Percentiles rank a stretch among this genome's conserved stretches.
Conservation (phyloP, 1,139 yeast genomes). For the Pichia sp. region DNA sequence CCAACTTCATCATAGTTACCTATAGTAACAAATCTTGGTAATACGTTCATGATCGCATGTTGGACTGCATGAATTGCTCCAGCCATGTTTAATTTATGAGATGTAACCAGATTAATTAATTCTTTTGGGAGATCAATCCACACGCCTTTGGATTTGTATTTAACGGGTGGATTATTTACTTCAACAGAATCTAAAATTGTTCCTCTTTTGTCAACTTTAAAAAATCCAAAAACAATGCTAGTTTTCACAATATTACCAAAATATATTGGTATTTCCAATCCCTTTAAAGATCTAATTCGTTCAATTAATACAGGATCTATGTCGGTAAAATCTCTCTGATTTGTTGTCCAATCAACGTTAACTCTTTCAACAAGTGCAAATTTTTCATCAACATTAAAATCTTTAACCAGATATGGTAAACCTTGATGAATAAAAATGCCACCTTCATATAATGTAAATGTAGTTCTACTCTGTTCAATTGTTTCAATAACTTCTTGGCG, state of each 20-base stretch:
- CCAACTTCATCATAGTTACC: constrained; percentile 61
- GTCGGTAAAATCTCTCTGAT: constrained; percentile 87
- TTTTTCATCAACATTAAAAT: constrained; percentile 67
- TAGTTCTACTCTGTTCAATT: constrained; percentile 83
- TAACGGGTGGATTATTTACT: constrained; percentile 81
- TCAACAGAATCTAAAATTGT: constrained; percentile 89
- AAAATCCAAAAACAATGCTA: constrained; percentile 82
- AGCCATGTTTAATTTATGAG: constrained; percentile 60
- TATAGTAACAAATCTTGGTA: constrained; percentile 60
- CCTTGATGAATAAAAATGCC: constrained; percentile 96
- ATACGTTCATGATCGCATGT: constrained; percentile 74
- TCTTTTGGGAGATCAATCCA: constrained; percentile 80
- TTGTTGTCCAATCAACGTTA: constrained; percentile 88
- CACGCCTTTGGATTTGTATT: constrained; percentile 65
- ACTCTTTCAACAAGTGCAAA: constrained; percentile 84
- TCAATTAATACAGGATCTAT: constrained; percentile 82
- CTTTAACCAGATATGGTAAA: constrained; percentile 75
- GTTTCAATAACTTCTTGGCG: constrained; percentile 77
- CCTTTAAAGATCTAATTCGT: constrained; percentile 46
- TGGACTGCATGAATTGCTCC: constrained; percentile 98
- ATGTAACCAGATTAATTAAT: constrained; percentile 53
- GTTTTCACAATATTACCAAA: constrained; percentile 71
- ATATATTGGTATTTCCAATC: constrained; percentile 59
- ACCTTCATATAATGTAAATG: constrained; percentile 91
- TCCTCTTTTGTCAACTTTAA: constrained; percentile 70